Evolutionary conservation across 371 early-diverging fungal genomes (phyloP).

Genomic region (Parasitella parasitica): DNA sequence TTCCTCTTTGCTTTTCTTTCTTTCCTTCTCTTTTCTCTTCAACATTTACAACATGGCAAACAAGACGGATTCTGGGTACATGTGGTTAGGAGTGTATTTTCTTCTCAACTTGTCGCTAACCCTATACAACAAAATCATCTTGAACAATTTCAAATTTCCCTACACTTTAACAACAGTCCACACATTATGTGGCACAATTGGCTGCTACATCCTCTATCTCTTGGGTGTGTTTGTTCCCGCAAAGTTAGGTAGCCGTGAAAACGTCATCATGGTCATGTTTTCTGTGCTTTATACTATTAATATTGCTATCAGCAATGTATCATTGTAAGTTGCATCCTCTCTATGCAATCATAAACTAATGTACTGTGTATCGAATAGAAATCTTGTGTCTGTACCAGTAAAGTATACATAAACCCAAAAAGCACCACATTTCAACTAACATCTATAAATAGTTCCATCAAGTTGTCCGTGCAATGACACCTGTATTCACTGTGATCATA

Average conservation of each 20-base stretch:
- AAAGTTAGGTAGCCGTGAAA: conserved; percentile 59
- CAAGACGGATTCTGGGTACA: conserved; percentile 33
- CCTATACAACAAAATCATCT: conserved; percentile 82
- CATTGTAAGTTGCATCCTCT: conserved; percentile 69
- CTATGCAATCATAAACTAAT: neutral
- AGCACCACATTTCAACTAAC: too few species aligned
- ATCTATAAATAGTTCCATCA: conserved; percentile 66
- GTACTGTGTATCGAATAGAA: neutral
- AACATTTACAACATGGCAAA: neutral
- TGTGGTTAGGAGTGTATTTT: conserved; percentile 76
- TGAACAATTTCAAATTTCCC: conserved; percentile 76
- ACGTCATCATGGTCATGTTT: conserved; percentile 72
- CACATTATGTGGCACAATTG: conserved; percentile 70
- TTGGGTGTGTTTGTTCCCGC: conserved; percentile 63
- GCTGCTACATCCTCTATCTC: conserved; percentile 52
- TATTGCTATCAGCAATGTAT: conserved; percentile 86
- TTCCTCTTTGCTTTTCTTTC: neutral
- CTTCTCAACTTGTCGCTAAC: conserved; percentile 79
- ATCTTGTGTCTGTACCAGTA: conserved; percentile 26
- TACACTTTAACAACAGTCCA: conserved; percentile 90
- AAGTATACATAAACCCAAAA: too few species aligned
- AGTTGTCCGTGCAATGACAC: conserved; percentile 85
- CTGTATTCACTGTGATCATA: conserved; percentile 76
- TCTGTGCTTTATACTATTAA: conserved; percentile 88
- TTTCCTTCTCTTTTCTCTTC: conserved; percentile 1